A percentile compares a stretch with the other conserved stretches of the same genome.
These are phyloP conservation scores for Lathyrus sativus DNA, from an alignment of 306 rosid genomes.

Conservation along the genomic window DNA sequence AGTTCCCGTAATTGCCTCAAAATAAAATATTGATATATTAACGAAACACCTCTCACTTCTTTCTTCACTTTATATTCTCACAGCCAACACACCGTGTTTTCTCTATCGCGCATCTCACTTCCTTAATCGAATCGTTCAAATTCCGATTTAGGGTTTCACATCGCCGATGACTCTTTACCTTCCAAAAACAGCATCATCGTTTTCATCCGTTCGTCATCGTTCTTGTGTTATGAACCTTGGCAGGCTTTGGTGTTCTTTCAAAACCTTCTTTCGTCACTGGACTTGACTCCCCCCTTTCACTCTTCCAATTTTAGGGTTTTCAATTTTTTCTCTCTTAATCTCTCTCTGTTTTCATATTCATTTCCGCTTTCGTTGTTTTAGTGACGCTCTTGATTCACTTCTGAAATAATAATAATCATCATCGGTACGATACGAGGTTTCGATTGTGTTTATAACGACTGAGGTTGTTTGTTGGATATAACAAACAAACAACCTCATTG, in stretches of 20 bases:
- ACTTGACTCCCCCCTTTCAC: constrained; percentile 24
- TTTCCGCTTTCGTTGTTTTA: neutral
- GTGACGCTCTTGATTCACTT: neutral
- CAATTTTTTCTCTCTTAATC: neutral
- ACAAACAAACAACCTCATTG: neutral
- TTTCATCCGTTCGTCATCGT: constrained; percentile 34
- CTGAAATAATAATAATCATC: neutral
- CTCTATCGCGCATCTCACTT: neutral
- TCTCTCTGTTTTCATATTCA: neutral
- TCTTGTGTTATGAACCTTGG: constrained; percentile 41
- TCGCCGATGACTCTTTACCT: constrained; percentile 48
- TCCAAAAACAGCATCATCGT: constrained; percentile 8
- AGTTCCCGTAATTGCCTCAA: neutral
- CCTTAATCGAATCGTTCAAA: neutral
- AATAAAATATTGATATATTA: neutral
- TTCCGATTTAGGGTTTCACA: constrained; percentile 39
- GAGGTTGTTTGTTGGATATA: neutral
- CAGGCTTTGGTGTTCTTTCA: constrained; percentile 41
- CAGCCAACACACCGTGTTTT: neutral
- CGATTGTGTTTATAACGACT: neutral
- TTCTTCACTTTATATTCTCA: neutral
- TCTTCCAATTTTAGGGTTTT: constrained; percentile 3
- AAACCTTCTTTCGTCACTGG: constrained; percentile 46
- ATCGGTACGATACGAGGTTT: neutral
- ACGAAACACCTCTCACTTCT: neutral